Percentiles rank a stretch among this genome's conserved stretches.
These are phyloP conservation scores for Suhomyces canberraensis DNA, from an alignment of 805 yeast genomes.

Conservation along the genomic window DNA sequence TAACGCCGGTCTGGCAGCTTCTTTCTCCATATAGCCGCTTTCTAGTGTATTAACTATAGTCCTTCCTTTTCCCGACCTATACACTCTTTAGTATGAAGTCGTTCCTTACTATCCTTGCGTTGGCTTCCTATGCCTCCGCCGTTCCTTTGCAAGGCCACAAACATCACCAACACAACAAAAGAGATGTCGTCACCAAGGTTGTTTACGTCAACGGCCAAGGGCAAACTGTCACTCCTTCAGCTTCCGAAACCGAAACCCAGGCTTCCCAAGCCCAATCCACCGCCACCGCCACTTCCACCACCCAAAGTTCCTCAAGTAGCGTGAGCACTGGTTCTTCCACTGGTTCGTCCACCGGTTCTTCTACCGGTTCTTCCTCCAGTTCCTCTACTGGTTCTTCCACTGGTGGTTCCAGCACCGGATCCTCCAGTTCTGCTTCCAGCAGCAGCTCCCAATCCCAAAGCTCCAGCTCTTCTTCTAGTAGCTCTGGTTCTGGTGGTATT, in stretches of 20 bases:
- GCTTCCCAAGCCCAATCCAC: slow-evolving; percentile 4
- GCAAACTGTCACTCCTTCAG: slow-evolving; percentile 13
- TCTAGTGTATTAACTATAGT: slow-evolving; percentile 21
- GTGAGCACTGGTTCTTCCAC: slow-evolving; percentile 1
- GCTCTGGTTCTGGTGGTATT: slow-evolving; percentile 28
- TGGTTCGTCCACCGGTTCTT: too few species aligned
- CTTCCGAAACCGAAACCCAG: slow-evolving; percentile 4
- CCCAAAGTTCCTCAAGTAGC: neutral
- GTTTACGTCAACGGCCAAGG: slow-evolving; percentile 34
- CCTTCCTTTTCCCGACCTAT: slow-evolving; percentile 10
- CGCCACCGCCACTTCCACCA: slow-evolving; percentile 6
- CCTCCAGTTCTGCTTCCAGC: slow-evolving; percentile 1
- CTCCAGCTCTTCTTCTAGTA: slow-evolving; percentile 17
- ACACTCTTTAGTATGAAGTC: slow-evolving; percentile 23
- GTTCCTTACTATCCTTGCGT: slow-evolving; percentile 22
- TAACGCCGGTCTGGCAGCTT: too few species aligned
- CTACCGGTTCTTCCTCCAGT: slow-evolving; percentile 4
- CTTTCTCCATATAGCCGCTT: neutral
- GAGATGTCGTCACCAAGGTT: slow-evolving; percentile 38
- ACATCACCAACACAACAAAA: slow-evolving; percentile 37
- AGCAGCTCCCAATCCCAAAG: slow-evolving; percentile 3
- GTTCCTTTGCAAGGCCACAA: slow-evolving; percentile 34
- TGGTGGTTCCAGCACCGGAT: slow-evolving; percentile 2
- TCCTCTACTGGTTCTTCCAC: slow-evolving; percentile 22
- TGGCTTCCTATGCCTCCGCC: slow-evolving; percentile 27